Conservation (phyloP, 192 early-diverging fungal species). For the Bifiguratus adelaidae region DNA sequence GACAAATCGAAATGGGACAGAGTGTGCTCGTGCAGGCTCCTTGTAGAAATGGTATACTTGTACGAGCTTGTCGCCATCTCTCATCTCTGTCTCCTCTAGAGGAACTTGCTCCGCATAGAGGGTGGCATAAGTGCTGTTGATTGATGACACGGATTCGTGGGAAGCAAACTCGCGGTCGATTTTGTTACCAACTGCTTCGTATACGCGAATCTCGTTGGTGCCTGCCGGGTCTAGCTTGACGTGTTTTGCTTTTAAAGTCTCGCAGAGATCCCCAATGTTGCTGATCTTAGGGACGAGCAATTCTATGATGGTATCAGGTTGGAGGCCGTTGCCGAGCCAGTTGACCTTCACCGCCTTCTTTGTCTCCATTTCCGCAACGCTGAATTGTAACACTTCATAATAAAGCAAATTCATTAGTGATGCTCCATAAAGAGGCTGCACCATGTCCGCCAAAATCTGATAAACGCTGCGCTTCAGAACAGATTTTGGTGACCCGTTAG, state of each 20-base stretch:
- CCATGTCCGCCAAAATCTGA: too few relatives aligned
- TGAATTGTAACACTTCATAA: slow-evolving; percentile 81
- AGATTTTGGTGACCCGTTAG: too few relatives aligned
- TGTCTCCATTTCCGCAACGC: slow-evolving; percentile 71
- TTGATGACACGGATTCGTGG: slow-evolving; percentile 27
- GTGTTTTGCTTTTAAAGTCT: slow-evolving; percentile 31
- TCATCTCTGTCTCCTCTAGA: slow-evolving; percentile 26
- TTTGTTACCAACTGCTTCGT: slow-evolving; percentile 36
- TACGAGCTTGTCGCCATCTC: slow-evolving; percentile 29
- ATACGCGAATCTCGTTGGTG: slow-evolving; percentile 42
- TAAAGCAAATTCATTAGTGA: slow-evolving; percentile 35
- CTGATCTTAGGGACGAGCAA: slow-evolving; percentile 59
- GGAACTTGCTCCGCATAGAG: slow-evolving; percentile 54
- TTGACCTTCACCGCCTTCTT: slow-evolving; percentile 62
- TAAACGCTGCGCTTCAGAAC: slow-evolving; percentile 13
- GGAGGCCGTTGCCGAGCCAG: slow-evolving; percentile 50
- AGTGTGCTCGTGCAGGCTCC: slow-evolving; percentile 55
- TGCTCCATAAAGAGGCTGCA: too few relatives aligned
- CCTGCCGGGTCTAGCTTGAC: slow-evolving; percentile 25
- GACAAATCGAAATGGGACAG: slow-evolving; percentile 77
- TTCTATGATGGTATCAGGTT: slow-evolving; percentile 50
- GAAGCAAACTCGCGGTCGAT: slow-evolving; percentile 28
- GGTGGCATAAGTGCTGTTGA: slow-evolving; percentile 18
- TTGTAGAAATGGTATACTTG: slow-evolving; percentile 71
- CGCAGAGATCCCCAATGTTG: slow-evolving; percentile 31